Evolutionary conservation across 345 rosid species (phyloP), one percentile per base, ranked within the genome.

Genomic region (Pugionium cornutum): DNA sequence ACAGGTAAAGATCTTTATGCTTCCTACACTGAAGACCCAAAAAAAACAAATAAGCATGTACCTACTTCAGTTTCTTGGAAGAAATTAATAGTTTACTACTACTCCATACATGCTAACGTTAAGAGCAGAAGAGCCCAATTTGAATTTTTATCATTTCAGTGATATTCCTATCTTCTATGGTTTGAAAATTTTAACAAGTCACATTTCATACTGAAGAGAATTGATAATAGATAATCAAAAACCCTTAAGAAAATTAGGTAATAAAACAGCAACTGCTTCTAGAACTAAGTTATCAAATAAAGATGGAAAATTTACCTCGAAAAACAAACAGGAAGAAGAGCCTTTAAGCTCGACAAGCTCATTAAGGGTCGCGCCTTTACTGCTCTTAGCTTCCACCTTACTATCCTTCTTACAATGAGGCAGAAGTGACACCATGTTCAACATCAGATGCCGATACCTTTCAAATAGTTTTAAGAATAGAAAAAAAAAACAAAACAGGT

Each of bases 401-500:
- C 79, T 94, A 73, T 94, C 95, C 76, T 90, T 88, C 91, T 94
- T 94, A 75, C 96, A 86, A 42, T 90, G 99, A 45, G 99, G 95
- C 63, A 94, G 53, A 64, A 94, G 86, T 6, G 97, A 88, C 39
- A 94, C 92, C 70, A 94, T 67, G 79, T 94, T 90, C 83, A 94
- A 58, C 97, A 94, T 91, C 92, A 94, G 67, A 77, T 91, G 97
- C 77, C 96, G 86, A 64, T 84, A 94, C 91, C 97, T 94, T 70
- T 9, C 29, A 10, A 55, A 45, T 18, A 18, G 18, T 18, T 18
- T 18, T 18, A 18, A 18, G 18, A 18, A 18, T 18, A 36, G 8
- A 5, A 37, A 5, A 37, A 37, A 6, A 5, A 37, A 46, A 18
- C 9, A 18, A 9, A 45, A n/a, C 0, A 44, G 10, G 35, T 18